Evolutionary conservation across 106 monocot genomes (phyloP).

Genomic region (Dendrobium nobile): DNA sequence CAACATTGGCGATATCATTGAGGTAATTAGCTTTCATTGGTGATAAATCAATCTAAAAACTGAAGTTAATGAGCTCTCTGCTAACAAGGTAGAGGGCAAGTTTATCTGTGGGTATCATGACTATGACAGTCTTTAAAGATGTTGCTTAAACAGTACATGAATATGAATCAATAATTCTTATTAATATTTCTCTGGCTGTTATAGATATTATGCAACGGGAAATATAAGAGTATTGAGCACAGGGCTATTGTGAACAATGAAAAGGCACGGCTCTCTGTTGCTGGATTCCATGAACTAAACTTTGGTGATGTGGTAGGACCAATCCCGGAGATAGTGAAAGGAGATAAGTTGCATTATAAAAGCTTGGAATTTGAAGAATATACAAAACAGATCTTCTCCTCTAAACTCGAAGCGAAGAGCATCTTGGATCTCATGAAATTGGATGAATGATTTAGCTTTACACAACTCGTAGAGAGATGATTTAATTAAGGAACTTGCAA

Average conservation of each 20-base stretch:
- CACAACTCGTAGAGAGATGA: background rate
- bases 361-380: conserved; percentile 20
- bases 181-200: background rate
- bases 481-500: too few species aligned
- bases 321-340: conserved; percentile 18
- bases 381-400: conserved; percentile 18
- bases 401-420: conserved; percentile 39
- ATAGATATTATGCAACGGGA: conserved; percentile 56
- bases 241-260: conserved; percentile 29
- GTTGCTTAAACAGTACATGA: background rate
- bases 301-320: conserved; percentile 18
- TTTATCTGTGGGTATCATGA: too few species aligned
- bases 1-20: conserved; percentile 26
- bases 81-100: too few species aligned
- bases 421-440: conserved; percentile 38
- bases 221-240: conserved; percentile 47
- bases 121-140: too few species aligned
- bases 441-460: background rate
- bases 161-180: background rate
- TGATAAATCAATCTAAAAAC: background rate
- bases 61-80: too few species aligned
- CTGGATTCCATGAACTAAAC: conserved; percentile 19
- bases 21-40: conserved; percentile 4
- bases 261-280: conserved; percentile 30
- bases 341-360: conserved; percentile 16